These are phyloP conservation scores for Amanita fuliginea DNA, from an alignment of 768 basidiomycete species.

Conservation along the genomic window DNA sequence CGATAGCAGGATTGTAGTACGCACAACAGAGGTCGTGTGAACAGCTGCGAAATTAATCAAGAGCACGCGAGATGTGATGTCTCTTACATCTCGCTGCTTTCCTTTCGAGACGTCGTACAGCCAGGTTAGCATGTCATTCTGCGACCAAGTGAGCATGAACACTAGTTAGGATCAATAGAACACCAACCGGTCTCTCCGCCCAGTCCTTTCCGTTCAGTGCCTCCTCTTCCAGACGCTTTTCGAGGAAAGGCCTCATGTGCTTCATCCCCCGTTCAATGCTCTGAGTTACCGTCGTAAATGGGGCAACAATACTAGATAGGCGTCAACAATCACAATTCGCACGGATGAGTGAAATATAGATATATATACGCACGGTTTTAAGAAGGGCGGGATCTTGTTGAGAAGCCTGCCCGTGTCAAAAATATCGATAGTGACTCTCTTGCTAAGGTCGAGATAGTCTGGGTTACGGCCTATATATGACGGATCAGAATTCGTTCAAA, in stretches of 20 bases:
- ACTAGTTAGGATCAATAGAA: background rate
- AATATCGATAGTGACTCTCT: constrained; percentile 10
- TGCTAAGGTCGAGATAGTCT: constrained; percentile 11
- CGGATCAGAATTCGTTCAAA: background rate
- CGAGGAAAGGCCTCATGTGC: constrained; percentile 17
- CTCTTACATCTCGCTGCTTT: constrained; percentile 15
- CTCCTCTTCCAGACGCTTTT: constrained; percentile 15
- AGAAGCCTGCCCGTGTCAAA: constrained; percentile 12
- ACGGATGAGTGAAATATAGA: background rate
- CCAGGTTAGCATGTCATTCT: constrained; percentile 40
- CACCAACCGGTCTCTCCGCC: constrained; percentile 19
- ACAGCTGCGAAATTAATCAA: constrained; percentile 30
- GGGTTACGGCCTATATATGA: constrained; percentile 12
- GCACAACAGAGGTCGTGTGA: constrained; percentile 32
- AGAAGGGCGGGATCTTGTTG: constrained; percentile 14
- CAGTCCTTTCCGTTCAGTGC: constrained; percentile 17
- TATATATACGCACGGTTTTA: constrained; percentile 12
- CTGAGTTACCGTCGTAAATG: constrained; percentile 7
- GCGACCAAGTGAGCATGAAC: background rate
- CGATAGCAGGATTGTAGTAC: background rate
- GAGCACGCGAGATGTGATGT: constrained; percentile 23
- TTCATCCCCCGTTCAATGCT: constrained; percentile 9
- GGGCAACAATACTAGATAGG: constrained; percentile 9
- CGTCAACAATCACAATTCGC: background rate
- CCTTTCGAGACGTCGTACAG: constrained; percentile 27